Evolutionary conservation across 2,329 filamentous ascomycete species (phyloP), one percentile per base, ranked within the genome.

Genomic region (Incumbomyces lentus): DNA sequence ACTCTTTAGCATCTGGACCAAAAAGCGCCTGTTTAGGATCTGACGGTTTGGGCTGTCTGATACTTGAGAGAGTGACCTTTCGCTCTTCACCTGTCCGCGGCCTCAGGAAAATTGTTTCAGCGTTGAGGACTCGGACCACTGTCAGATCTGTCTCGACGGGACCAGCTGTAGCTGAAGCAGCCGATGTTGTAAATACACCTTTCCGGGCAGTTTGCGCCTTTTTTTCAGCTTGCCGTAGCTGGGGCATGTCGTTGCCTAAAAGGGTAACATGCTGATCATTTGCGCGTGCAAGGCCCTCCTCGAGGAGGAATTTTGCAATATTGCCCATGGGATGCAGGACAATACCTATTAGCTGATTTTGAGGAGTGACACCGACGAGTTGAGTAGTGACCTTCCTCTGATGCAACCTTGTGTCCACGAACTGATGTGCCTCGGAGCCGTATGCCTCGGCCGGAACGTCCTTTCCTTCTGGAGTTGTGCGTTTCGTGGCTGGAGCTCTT

Each of bases 221-320:
- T 64, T 86, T 90, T 70, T 98, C 92, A 1, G 92, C 89, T 54
- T 85, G 79, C 52, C 92, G 81, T 48, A 96, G 78, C 48, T 76
- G 65, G 35, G 83, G 81, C 92, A 98, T 98, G 58, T 90, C 86
- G 41, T 79, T 71, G 37, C 92, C 92, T 10, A 98, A 77, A 69
- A 95, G 74, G 33, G 88, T 93, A 1, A 90, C 94, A 70, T 98
- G 92, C 67, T 92, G 89, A 66, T 98, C 92, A 54, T 89, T 88
- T 71, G 90, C 96, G 59, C 87, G 79, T 34, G 90, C 92, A 47
- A 96, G 74, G 58, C 92, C 92, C 44, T 88, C 86, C 58, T 90
- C 81, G 37, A 98, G 79, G 36, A 98, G 67, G 65, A 94, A 93
- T 55, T 86, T 86, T 52, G 89, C 87, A 63, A 98, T 94, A 66